Conservation (phyloP, 129 eudicot species). For the Gnaphalium uliginosum region DNA sequence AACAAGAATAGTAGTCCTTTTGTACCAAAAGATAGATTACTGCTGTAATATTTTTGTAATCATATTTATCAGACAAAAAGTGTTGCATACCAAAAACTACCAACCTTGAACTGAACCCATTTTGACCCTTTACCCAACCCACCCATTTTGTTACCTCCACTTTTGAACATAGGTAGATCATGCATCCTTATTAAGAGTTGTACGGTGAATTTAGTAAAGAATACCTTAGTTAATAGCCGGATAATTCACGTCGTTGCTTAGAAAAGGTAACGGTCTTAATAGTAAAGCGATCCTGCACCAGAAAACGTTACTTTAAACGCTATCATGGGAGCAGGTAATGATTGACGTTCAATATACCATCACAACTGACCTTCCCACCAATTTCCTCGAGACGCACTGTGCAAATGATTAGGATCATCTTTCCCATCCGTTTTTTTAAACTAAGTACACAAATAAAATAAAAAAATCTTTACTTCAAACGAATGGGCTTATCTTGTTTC, state of each 20-base stretch:
- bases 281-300: slow-evolving; percentile 65
- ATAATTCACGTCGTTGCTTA: slow-evolving; percentile 37
- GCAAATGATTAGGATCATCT: slow-evolving; percentile 42
- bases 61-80: too few relatives aligned
- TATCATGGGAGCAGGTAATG: background rate
- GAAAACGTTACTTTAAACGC: slow-evolving; percentile 1
- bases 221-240: slow-evolving; percentile 48
- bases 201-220: too few relatives aligned
- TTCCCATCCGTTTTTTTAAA: slow-evolving; percentile 50
- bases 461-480: background rate
- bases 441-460: slow-evolving; percentile 29
- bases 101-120: background rate
- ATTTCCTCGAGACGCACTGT: slow-evolving; percentile 59
- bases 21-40: too few relatives aligned
- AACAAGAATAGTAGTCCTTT: too few relatives aligned
- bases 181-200: background rate
- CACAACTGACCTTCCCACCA: slow-evolving; percentile 68
- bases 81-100: too few relatives aligned
- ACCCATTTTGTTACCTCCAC: background rate
- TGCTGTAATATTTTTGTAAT: too few relatives aligned
- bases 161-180: background rate
- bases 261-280: slow-evolving; percentile 31
- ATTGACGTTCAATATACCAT: background rate
- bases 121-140: background rate
- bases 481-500: slow-evolving; percentile 7